phyloP scores from a whole-genome alignment of 768 basidiomycete genomes.

The Kwoniella heveanensis region DNA sequence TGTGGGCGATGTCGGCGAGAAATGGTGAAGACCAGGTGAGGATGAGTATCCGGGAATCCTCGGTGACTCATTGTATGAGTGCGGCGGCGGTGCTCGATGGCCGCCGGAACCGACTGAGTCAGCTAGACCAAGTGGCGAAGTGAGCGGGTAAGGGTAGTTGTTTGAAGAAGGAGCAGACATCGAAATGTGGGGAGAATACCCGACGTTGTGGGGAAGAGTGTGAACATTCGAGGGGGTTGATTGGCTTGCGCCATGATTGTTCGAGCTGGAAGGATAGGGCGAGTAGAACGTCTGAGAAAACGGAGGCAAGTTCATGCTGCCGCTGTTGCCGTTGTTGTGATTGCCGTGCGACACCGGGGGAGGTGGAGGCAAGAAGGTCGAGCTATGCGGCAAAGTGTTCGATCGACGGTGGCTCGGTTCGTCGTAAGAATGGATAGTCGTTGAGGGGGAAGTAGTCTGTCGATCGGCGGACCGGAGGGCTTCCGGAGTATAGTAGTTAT shows the following conservation, averaged over 20 bases:
- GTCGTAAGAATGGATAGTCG: constrained; percentile 8
- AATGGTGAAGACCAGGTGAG: constrained; percentile 28
- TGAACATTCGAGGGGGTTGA: constrained; percentile 9
- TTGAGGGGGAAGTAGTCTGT: constrained; percentile 10
- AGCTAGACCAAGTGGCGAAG: constrained; percentile 8
- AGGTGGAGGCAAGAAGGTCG: constrained; percentile 15
- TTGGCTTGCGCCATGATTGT: constrained; percentile 6
- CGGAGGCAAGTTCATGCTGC: constrained; percentile 31
- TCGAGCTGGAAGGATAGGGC: constrained; percentile 10
- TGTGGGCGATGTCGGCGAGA: constrained; percentile 46
- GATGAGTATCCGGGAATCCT: constrained; percentile 23
- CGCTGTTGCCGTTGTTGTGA: not conserved
- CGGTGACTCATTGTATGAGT: constrained; percentile 32
- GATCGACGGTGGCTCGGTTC: constrained; percentile 13
- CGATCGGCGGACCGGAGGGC: constrained; percentile 13
- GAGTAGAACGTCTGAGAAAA: constrained; percentile 37
- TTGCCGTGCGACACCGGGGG: not conserved
- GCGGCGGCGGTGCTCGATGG: constrained; percentile 21
- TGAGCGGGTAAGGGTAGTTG: constrained; percentile 20
- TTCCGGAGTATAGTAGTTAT: constrained; percentile 25
- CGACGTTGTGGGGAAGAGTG: constrained; percentile 10
- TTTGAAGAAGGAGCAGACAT: constrained; percentile 11
- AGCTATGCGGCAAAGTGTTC: constrained; percentile 3
- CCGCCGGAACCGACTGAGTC: constrained; percentile 1
- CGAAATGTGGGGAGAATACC: constrained; percentile 15